Percentiles rank a stretch among this genome's conserved stretches.
Conservation (phyloP, 805 yeast genomes). For the Grigorovia transvaalensis region DNA sequence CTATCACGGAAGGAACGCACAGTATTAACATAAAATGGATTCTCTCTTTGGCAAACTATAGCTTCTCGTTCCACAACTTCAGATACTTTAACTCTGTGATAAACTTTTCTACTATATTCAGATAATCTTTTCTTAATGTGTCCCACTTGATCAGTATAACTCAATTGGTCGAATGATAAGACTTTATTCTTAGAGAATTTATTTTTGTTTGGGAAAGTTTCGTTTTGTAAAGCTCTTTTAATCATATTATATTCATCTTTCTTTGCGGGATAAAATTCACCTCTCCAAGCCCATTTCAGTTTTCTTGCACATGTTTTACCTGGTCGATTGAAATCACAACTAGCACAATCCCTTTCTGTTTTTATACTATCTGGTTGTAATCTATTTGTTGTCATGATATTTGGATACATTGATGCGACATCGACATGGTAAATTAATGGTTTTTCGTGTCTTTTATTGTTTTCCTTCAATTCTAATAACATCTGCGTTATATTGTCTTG, state of each 20-base stretch:
- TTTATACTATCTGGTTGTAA: constrained; percentile 98
- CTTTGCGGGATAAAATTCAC: constrained; percentile 86
- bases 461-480: constrained; percentile 47
- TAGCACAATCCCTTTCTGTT: constrained; percentile 87
- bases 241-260: constrained; percentile 87
- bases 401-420: constrained; percentile 99
- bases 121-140: constrained; percentile 66
- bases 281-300: constrained; percentile 97
- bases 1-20: constrained; percentile 92
- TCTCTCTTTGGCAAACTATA: constrained; percentile 92
- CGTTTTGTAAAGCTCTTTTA: constrained; percentile 70
- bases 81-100: constrained; percentile 69
- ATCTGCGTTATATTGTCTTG: constrained; percentile 43
- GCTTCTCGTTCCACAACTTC: constrained; percentile 85
- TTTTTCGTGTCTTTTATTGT: constrained; percentile 57
- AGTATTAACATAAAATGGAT: constrained; percentile 92
- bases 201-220: constrained; percentile 58
- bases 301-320: constrained; percentile 89
- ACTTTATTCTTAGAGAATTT: constrained; percentile 44
- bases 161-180: constrained; percentile 63
- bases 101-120: constrained; percentile 78
- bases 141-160: constrained; percentile 66
- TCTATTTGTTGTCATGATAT: constrained; percentile 95
- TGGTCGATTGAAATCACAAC: constrained; percentile 94
- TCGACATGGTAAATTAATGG: constrained; percentile 96